These are phyloP conservation scores for Erythrophleum fordii DNA, from an alignment of 306 rosid genomes.

Conservation along the genomic window DNA sequence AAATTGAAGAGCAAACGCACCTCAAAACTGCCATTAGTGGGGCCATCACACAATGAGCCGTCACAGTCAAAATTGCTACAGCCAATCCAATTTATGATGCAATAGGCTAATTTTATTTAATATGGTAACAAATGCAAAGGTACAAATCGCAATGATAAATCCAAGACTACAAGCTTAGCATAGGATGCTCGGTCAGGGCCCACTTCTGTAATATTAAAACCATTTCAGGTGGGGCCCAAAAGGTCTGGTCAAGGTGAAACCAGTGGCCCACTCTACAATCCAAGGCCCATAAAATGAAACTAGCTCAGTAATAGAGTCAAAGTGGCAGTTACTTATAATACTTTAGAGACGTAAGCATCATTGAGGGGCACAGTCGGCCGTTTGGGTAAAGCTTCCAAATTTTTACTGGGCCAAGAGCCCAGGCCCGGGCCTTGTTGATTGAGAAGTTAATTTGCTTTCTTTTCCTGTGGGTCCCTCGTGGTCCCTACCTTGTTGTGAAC, in stretches of 20 bases:
- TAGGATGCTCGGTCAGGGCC: conserved; percentile 55
- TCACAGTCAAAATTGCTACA: too few species aligned
- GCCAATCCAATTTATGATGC: too few species aligned
- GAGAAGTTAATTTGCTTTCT: neutral
- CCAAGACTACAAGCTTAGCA: conserved; percentile 24
- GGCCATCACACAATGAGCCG: too few species aligned
- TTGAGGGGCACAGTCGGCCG: neutral
- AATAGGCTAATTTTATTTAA: too few species aligned
- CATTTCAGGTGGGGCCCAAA: conserved; percentile 28
- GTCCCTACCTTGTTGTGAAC: conserved; percentile 42
- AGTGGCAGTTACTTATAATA: conserved; percentile 23
- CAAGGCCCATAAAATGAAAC: conserved; percentile 38
- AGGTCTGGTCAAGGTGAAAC: neutral
- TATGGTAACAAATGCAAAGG: too few species aligned
- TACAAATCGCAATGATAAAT: neutral
- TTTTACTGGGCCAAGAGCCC: conserved; percentile 29
- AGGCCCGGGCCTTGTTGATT: neutral
- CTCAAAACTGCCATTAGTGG: too few species aligned
- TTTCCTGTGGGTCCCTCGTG: conserved; percentile 33
- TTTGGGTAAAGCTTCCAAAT: conserved; percentile 31
- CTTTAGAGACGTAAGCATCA: neutral
- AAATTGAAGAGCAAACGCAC: too few species aligned
- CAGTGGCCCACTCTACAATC: conserved; percentile 40
- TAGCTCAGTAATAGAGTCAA: conserved; percentile 1
- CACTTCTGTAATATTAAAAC: conserved; percentile 39